phyloP scores from a whole-genome alignment of 306 rosid species.

The Comarum palustre region DNA sequence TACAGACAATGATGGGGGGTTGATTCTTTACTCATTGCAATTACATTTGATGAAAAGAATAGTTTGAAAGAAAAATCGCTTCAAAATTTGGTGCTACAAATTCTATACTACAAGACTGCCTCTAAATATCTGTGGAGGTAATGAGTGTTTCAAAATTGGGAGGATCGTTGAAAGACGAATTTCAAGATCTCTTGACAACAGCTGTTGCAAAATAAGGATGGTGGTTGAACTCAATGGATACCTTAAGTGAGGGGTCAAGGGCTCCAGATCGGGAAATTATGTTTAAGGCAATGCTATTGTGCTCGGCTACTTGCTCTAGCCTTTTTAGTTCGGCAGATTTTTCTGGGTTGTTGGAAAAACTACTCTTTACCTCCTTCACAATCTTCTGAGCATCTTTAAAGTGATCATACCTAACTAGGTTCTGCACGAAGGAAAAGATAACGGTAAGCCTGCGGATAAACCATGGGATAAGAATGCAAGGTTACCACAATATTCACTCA shows the following conservation, averaged over 20 bases:
- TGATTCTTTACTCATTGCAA: conserved; percentile 30
- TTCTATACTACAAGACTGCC: conserved; percentile 37
- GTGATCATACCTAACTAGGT: conserved; percentile 63
- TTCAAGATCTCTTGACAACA: conserved; percentile 76
- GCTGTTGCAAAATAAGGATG: conserved; percentile 89
- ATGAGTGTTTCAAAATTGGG: conserved; percentile 47
- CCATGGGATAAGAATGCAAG: not conserved
- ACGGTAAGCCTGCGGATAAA: conserved; percentile 5
- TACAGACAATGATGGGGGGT: conserved; percentile 1
- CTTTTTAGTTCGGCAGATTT: conserved; percentile 68
- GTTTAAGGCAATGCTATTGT: conserved; percentile 78
- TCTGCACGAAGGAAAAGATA: conserved; percentile 38
- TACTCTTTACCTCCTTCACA: conserved; percentile 71
- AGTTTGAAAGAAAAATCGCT: conserved; percentile 34
- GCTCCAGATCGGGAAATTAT: conserved; percentile 63
- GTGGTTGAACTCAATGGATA: conserved; percentile 69
- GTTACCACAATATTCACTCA: conserved; percentile 37
- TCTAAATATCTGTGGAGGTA: conserved; percentile 30
- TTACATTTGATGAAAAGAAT: conserved; percentile 42
- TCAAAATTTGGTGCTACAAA: conserved; percentile 35
- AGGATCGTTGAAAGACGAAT: conserved; percentile 22
- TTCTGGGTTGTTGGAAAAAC: conserved; percentile 69
- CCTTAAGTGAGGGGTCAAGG: conserved; percentile 65
- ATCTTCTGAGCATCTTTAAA: conserved; percentile 87
- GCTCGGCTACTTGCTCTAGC: conserved; percentile 90